phyloP scores from a whole-genome alignment of 768 basidiomycete genomes.

The Russula brevipes region DNA sequence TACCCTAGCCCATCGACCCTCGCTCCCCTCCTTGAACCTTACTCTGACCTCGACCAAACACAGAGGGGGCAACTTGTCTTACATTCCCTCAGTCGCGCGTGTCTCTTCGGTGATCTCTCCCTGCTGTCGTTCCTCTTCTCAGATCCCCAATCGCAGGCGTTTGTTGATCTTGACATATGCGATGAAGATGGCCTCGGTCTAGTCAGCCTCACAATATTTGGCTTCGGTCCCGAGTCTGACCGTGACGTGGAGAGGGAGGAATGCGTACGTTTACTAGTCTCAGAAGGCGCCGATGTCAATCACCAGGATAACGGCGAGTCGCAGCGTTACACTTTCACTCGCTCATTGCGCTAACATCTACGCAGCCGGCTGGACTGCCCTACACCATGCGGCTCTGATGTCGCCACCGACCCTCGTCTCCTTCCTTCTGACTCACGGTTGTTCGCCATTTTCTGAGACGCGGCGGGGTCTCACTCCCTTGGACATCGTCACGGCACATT shows the following conservation, averaged over 20 bases:
- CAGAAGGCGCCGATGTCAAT: constrained; percentile 67
- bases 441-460: constrained; percentile 75
- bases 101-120: constrained; percentile 70
- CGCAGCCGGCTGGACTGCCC: constrained; percentile 88
- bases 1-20: constrained; percentile 65
- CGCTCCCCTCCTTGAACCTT: constrained; percentile 54
- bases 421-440: constrained; percentile 88
- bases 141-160: constrained; percentile 59
- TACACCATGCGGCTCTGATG: constrained; percentile 86
- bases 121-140: constrained; percentile 67
- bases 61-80: constrained; percentile 68
- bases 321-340: background rate
- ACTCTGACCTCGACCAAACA: constrained; percentile 59
- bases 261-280: constrained; percentile 72
- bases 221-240: constrained; percentile 76
- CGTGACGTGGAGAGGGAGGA: constrained; percentile 89
- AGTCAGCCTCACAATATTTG: constrained; percentile 71
- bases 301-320: constrained; percentile 58
- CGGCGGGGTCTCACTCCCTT: constrained; percentile 77
- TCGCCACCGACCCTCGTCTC: constrained; percentile 89
- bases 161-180: constrained; percentile 59
- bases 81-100: constrained; percentile 71
- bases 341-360: background rate
- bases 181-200: constrained; percentile 87
- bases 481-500: constrained; percentile 84